phyloP scores from a whole-genome alignment of 2,329 filamentous ascomycete species.

The Calonectria leucothoes region DNA sequence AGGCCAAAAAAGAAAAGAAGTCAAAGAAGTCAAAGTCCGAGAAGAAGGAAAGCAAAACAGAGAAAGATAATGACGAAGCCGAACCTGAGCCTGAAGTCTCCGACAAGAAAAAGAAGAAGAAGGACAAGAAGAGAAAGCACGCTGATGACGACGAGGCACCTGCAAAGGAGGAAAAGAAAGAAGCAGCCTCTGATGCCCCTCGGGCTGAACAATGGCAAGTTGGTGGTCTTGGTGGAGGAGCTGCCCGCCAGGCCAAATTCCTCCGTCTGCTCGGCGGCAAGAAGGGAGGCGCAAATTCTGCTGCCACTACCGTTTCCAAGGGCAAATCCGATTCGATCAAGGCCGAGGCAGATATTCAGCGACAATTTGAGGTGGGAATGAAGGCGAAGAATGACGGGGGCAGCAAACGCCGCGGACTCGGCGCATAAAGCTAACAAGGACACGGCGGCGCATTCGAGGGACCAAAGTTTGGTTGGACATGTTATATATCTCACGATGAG shows the following conservation, averaged over 20 bases:
- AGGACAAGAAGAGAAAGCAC: slow-evolving; percentile 52
- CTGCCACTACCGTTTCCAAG: slow-evolving; percentile 35
- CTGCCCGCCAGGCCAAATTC: slow-evolving; percentile 66
- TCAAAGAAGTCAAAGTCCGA: slow-evolving; percentile 24
- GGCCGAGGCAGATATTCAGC: slow-evolving; percentile 65
- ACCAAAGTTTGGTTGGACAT: slow-evolving; percentile 6
- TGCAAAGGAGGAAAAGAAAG: slow-evolving; percentile 37
- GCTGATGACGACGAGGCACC: slow-evolving; percentile 36
- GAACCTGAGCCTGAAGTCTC: slow-evolving; percentile 32
- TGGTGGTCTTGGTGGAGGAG: slow-evolving; percentile 61
- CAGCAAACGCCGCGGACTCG: slow-evolving; percentile 63
- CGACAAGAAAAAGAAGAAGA: slow-evolving; percentile 43
- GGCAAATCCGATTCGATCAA: slow-evolving; percentile 49
- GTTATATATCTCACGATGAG: slow-evolving; percentile 28
- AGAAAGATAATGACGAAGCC: slow-evolving; percentile 7
- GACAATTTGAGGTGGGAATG: slow-evolving; percentile 68
- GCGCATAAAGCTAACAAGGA: slow-evolving; percentile 52
- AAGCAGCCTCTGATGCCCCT: slow-evolving; percentile 22
- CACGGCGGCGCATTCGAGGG: not conserved
- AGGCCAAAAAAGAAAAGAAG: slow-evolving; percentile 43
- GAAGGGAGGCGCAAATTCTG: slow-evolving; percentile 52
- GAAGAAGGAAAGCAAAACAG: slow-evolving; percentile 1
- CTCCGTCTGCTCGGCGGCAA: slow-evolving; percentile 66
- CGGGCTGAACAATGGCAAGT: slow-evolving; percentile 64
- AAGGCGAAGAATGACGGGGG: slow-evolving; percentile 65